Evolutionary conservation across 2,329 filamentous ascomycete species (phyloP).

Genomic region (Aspergillus sp.): DNA sequence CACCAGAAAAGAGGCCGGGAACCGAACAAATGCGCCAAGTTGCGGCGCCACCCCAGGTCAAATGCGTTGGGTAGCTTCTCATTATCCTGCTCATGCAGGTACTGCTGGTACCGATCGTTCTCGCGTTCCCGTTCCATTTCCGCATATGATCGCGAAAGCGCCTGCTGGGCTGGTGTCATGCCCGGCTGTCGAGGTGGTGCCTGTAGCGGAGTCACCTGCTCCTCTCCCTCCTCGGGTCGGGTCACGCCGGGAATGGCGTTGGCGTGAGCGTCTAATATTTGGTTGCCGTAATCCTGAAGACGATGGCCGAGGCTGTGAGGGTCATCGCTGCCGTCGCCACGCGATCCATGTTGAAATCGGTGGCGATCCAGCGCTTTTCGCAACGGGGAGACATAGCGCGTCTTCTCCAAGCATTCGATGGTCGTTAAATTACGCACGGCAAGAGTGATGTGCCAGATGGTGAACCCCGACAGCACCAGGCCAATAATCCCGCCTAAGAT

Average conservation of each 20-base stretch:
- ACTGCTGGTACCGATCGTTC: constrained; percentile 69
- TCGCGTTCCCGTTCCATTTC: constrained; percentile 64
- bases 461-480: constrained; percentile 84
- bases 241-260: constrained; percentile 79
- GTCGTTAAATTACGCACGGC: constrained; percentile 81
- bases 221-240: constrained; percentile 78
- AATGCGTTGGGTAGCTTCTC: constrained; percentile 90
- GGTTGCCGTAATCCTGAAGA: constrained; percentile 65
- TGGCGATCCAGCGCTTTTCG: constrained; percentile 68
- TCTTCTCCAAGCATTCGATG: constrained; percentile 95
- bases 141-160: constrained; percentile 49
- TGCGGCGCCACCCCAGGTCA: constrained; percentile 79
- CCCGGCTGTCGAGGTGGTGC: constrained; percentile 8
- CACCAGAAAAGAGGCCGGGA: constrained; percentile 70
- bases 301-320: constrained; percentile 39
- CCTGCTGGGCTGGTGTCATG: constrained; percentile 47
- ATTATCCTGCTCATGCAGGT: constrained; percentile 86
- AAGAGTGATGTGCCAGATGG: constrained; percentile 84
- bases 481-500: constrained; percentile 90
- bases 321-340: constrained; percentile 26
- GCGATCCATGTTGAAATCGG: constrained; percentile 53
- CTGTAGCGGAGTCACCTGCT: constrained; percentile 41
- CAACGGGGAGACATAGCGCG: constrained; percentile 82
- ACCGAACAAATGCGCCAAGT: constrained; percentile 80
- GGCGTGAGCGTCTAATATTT: constrained; percentile 77